Evolutionary conservation across 2,329 filamentous ascomycete species (phyloP), one percentile per base, ranked within the genome.

Genomic region (Dactylonectria macrodidyma): DNA sequence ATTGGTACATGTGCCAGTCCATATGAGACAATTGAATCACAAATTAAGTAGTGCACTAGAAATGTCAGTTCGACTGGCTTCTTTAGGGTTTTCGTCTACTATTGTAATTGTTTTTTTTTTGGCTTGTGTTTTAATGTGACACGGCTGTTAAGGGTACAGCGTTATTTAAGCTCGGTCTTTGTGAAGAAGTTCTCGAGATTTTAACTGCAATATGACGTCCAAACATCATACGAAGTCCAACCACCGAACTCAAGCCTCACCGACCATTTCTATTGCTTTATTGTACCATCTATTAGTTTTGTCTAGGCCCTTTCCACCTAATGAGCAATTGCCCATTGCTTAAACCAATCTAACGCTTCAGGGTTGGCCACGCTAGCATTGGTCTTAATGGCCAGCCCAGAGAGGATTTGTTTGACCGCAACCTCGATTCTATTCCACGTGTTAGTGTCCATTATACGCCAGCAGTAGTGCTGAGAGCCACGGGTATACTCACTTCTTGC

Each of bases 351-450:
- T 72, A 99, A 82, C 71, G 95, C 95, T 73, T 92, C 93, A 2
- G 93, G 91, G 80, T 98, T 98, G 5, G 94, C 94, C n/a, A 98
- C 95, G 76, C 94, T 97, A 0, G 95, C 95, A 56, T 94, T 95
- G 0, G 94, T 96, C 84, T 95, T 95, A 71, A 98, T 90, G 59
- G 93, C 89, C 81, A 95, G 84, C 0, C 95, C 95, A 33, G 94
- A 97, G 1, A 99, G 83, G 51, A 98, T 98, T 82, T 98, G 95
- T 85, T 98, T 98, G 6, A 98, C 95, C 0, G 94, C 94, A 55
- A 97, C 95, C 80, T 99, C 95, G 67, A 99, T 94, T 82, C 92
- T 93, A 46, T 41, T 19, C 22, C 16, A 55, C 0, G 36, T 2
- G 62, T 78, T 70, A 77, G 66, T 30, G 59, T 14, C 30, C 8